Percentiles rank a stretch among this genome's conserved stretches.
Evolutionary conservation across 306 rosid species (phyloP).

Genomic region (Abrus precatorius): DNA sequence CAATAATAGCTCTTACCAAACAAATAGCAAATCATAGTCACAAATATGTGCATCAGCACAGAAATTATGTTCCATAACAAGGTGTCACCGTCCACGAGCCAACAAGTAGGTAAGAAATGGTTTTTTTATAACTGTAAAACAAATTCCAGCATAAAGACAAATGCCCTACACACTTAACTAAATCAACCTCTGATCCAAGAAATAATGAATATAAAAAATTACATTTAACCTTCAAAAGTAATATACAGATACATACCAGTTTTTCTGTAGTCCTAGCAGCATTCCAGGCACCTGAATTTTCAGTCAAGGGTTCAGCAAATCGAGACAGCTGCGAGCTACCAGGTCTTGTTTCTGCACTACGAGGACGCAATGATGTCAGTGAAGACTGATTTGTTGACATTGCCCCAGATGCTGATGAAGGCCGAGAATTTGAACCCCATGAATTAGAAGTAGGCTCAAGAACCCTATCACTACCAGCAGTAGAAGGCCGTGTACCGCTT

Average conservation of each 20-base stretch:
- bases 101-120: neutral
- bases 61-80: slow-evolving; percentile 12
- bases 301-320: slow-evolving; percentile 82
- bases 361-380: slow-evolving; percentile 82
- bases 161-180: slow-evolving; percentile 9
- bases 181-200: slow-evolving; percentile 8
- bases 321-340: slow-evolving; percentile 97
- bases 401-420: slow-evolving; percentile 94
- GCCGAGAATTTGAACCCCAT: slow-evolving; percentile 92
- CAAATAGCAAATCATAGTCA: slow-evolving; percentile 1
- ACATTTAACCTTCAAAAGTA: neutral
- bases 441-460: slow-evolving; percentile 66
- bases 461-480: slow-evolving; percentile 91
- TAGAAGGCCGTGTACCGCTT: slow-evolving; percentile 92
- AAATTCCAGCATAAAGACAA: slow-evolving; percentile 11
- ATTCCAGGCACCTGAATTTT: slow-evolving; percentile 84
- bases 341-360: slow-evolving; percentile 96
- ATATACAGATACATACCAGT: slow-evolving; percentile 63
- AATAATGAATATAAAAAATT: slow-evolving; percentile 3
- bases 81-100: slow-evolving; percentile 24
- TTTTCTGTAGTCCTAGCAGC: slow-evolving; percentile 79
- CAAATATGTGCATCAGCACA: slow-evolving; percentile 19
- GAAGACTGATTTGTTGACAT: slow-evolving; percentile 78
- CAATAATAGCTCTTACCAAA: slow-evolving; percentile 21
- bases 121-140: slow-evolving; percentile 3